Conservation (phyloP, 441 rosid species). For the Kokia cookei region DNA sequence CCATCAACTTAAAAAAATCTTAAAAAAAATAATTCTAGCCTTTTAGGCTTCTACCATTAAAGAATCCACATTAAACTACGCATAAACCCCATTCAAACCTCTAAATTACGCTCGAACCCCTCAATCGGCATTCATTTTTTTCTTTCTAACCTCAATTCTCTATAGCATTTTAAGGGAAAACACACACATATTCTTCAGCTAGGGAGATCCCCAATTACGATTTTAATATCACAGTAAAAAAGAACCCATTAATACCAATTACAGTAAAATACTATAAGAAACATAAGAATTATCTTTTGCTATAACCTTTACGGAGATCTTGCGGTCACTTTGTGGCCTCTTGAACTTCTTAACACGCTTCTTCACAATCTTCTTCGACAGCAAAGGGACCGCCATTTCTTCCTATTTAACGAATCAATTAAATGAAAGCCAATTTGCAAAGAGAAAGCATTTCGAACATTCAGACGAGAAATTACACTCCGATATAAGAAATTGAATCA, state of each 20-base stretch:
- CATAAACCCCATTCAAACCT: no score
- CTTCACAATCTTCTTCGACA: constrained; percentile 71
- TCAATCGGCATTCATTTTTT: background rate
- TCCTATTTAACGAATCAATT: constrained; percentile 8
- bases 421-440: background rate
- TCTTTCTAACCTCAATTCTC: background rate
- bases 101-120: no score
- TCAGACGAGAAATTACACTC: background rate
- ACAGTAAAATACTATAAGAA: background rate
- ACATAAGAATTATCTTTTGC: background rate
- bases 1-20: background rate
- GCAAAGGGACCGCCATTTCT: constrained; percentile 71
- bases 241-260: background rate
- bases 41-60: no score
- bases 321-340: constrained; percentile 61
- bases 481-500: background rate
- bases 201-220: background rate
- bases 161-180: background rate
- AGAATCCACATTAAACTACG: no score
- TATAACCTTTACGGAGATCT: constrained; percentile 47
- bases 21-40: background rate
- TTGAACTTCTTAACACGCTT: constrained; percentile 75
- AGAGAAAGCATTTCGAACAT: background rate
- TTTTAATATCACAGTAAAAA: background rate
- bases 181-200: background rate